Evolutionary conservation across 257 asterid genomes (phyloP), one percentile per base, ranked within the genome.

Genomic region (Nicotiana undulata): DNA sequence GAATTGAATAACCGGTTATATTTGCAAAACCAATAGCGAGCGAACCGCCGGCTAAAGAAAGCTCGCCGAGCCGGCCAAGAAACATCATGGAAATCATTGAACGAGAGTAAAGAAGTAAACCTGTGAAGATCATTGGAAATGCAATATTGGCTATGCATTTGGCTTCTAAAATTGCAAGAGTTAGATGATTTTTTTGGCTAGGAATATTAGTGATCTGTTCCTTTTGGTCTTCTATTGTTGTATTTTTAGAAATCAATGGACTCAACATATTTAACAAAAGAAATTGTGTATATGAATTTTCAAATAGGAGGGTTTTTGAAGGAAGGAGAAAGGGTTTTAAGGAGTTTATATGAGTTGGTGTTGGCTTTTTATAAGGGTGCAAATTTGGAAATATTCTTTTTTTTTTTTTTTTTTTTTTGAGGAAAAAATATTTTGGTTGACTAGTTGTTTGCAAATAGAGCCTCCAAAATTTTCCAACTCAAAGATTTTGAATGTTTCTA

Each of bases 41-140:
- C 3, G 90, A 75, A 51, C 90, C 90, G 9, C 88, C 90, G 37
- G 90, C 90, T 22, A 87, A 34, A 0, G 83, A 18, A 9, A 87
- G 86, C 63, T 85, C 86, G 12, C 90, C 88, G 1, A 87, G 84
- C 18, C 82, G 86, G 65, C 90, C 90, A 4, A 87, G 87, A 58
- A 87, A 87, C 2, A 87, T 51, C 90, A 87, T 87, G 26, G 90
- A 87, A 74, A 85, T 81, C 52, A 87, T 46, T 6, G 90, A 85
- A 51, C 90, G 87, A 7, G 87, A 81, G 64, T 87, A 87, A 0
- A 87, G 81, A 4, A 87, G 81, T 4, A 87, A 74, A 12, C 88
- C 90, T 3, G 90, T 83, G n/a, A 87, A 58, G 22, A 87, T 79
- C 90, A 87, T 85, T 0, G 88, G 88, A 63, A 83, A 12, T 79